Evolutionary conservation across 768 basidiomycete genomes (phyloP).

Genomic region (Rhizopogon rudus): DNA sequence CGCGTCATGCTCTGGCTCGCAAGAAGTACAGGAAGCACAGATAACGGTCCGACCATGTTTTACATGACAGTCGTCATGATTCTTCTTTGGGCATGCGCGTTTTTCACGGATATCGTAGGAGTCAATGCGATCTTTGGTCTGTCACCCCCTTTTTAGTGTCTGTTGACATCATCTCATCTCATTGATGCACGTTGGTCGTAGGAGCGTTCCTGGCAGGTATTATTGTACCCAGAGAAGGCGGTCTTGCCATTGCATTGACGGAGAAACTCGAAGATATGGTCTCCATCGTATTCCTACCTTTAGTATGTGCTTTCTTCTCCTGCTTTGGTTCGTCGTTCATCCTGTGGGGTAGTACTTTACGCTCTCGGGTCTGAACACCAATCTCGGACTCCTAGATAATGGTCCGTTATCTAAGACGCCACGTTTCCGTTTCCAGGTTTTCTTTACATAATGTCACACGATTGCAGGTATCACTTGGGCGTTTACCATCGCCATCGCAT

Average conservation of each 20-base stretch:
- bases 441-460: neutral
- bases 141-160: neutral
- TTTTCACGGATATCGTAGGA: conserved; percentile 91
- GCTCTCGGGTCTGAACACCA: conserved; percentile 82
- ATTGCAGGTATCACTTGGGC: conserved; percentile 75
- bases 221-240: conserved; percentile 83
- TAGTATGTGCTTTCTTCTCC: conserved; percentile 37
- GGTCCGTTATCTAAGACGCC: conserved; percentile 34
- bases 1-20: conserved; percentile 67
- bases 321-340: neutral
- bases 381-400: conserved; percentile 78
- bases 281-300: conserved; percentile 80
- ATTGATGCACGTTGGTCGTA: conserved; percentile 14
- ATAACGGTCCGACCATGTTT: conserved; percentile 79
- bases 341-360: conserved; percentile 71
- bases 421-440: neutral
- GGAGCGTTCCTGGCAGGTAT: conserved; percentile 80
- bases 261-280: conserved; percentile 98
- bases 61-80: conserved; percentile 87
- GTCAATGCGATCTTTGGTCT: conserved; percentile 87
- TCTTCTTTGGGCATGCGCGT: conserved; percentile 79
- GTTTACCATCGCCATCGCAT: conserved; percentile 76
- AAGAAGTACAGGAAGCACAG: conserved; percentile 68
- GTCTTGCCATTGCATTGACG: conserved; percentile 80
- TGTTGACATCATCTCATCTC: neutral